phyloP scores from a whole-genome alignment of 169 alveolate species.

The Babesia divergens region DNA sequence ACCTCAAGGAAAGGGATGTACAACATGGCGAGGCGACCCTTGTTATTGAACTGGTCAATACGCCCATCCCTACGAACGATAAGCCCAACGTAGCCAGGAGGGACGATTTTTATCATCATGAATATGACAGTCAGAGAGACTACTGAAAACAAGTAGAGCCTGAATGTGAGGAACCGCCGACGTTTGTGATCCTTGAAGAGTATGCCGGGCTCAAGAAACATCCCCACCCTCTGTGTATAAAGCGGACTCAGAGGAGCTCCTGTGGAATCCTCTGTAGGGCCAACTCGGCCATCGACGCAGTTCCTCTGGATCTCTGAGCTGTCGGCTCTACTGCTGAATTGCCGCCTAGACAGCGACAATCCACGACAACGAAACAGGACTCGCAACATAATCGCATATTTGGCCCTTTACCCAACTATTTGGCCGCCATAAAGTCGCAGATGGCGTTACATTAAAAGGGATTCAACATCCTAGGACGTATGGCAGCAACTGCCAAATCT shows the following conservation, averaged over 20 bases:
- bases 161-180: background rate
- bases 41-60: conserved; percentile 58
- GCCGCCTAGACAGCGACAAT: conserved; percentile 19
- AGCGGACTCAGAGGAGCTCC: conserved; percentile 34
- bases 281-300: no score
- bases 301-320: background rate
- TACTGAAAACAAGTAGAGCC: conserved; percentile 43
- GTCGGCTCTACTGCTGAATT: background rate
- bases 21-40: conserved; percentile 38
- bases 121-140: conserved; percentile 30
- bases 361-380: conserved; percentile 3
- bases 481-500: no score
- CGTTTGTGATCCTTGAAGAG: conserved; percentile 36
- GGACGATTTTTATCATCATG: conserved; percentile 44
- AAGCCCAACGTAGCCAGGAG: conserved; percentile 65
- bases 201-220: conserved; percentile 55
- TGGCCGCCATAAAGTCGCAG: no score
- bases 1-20: conserved; percentile 53
- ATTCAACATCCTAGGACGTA: no score
- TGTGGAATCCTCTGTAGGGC: background rate
- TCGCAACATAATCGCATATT: background rate
- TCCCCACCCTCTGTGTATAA: conserved; percentile 46
- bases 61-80: conserved; percentile 45
- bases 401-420: no score
- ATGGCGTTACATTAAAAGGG: no score